Evolutionary conservation across 2,329 filamentous ascomycete species (phyloP), one percentile per base, ranked within the genome.

Genomic region (Nakataea oryzae): DNA sequence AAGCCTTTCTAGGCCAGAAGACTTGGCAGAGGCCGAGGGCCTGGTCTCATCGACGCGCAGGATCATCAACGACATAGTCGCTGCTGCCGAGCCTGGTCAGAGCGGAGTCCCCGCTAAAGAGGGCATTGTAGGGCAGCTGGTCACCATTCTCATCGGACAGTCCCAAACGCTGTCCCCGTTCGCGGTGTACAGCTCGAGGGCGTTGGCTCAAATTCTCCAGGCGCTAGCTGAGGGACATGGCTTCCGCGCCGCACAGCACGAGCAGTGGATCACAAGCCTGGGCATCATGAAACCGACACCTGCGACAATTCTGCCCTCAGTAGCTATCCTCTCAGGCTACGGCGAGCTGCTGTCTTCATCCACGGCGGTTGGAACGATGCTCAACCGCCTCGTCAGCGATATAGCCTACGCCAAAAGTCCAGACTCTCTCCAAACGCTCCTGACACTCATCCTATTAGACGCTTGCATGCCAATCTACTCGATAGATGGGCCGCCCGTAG

Each of bases 361-460:
- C 0, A 82, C 78, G 64, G 63, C 72, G 1, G 71, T 82, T 27
- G 81, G 74, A 62, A 85, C 75, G 60, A 77, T 87, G 54, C 82
- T 80, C 69, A 87, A 86, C 67, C 78, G 81, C 14, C 75, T 88
- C 0, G 75, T 87, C 34, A 86, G 84, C 66, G 83, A 88, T 64
- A 68, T 86, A n/a, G 78, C 82, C 0, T 82, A 79, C 8, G 76
- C 80, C 0, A 75, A 74, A 5, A 60, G 17, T 28, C 70, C 75
- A 0, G 69, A 74, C 1, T 69, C 74, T 0, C 75, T 78, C 12
- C 79, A 79, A 62, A 78, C 81, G 0, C 69, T 82, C 17, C 71
- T 75, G 30, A 76, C 74, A 0, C 72, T 88, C 3, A 78, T 82
- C 2, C 74, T 87, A 1, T 73, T 88, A 5, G 81, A 85, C 24